Conservation (phyloP, 192 early-diverging fungal species). For the Rhizophagus sp. region DNA sequence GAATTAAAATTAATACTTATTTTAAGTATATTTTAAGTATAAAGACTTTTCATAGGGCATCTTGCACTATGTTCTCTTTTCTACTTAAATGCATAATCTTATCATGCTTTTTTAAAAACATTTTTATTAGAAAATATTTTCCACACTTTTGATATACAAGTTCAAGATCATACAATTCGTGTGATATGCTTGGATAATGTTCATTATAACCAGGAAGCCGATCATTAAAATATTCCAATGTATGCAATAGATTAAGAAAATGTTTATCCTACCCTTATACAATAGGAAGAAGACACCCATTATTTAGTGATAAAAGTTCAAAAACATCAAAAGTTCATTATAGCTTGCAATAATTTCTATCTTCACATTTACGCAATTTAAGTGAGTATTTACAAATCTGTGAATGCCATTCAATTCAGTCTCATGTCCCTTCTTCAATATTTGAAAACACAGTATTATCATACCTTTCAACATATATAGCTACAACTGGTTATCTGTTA, state of each 20-base stretch:
- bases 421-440: neutral
- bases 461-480: neutral
- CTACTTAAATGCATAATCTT: no score
- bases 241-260: neutral
- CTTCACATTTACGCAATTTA: neutral
- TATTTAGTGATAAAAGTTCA: neutral
- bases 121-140: constrained; percentile 6
- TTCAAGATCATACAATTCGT: neutral
- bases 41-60: no score
- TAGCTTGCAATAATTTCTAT: neutral
- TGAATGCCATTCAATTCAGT: neutral
- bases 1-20: no score
- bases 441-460: neutral
- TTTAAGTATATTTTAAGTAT: no score
- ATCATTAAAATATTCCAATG: no score
- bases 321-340: neutral
- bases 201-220: no score
- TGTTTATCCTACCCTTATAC: constrained; percentile 3
- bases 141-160: neutral
- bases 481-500: neutral
- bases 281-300: constrained; percentile 2
- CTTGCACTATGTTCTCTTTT: no score
- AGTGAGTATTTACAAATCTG: neutral
- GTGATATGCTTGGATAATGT: no score
- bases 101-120: no score